Percentiles rank a stretch among this genome's conserved stretches.
These are phyloP conservation scores for Calophaca sinica DNA, from an alignment of 306 rosid genomes.

Conservation along the genomic window DNA sequence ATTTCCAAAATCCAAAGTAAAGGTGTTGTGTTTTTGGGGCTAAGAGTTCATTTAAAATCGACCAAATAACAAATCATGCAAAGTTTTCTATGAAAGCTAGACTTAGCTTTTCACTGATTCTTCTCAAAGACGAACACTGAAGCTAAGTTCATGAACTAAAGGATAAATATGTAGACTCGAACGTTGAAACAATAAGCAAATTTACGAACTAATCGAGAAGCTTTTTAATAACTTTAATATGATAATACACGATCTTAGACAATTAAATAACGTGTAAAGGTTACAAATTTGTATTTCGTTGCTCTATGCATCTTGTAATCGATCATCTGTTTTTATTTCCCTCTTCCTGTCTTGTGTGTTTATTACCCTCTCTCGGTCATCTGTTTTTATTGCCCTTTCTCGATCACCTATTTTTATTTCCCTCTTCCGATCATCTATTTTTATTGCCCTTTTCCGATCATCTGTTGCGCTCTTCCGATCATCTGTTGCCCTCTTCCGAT, in stretches of 20 bases:
- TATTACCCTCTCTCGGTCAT: background rate
- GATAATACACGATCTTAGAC: conserved; percentile 1
- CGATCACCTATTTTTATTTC: background rate
- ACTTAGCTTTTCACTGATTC: background rate
- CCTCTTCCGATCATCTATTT: background rate
- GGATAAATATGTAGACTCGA: background rate
- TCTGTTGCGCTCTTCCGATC: no score
- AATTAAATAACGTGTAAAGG: background rate
- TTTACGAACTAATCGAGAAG: background rate
- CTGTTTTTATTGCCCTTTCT: no score
- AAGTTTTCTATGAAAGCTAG: no score
- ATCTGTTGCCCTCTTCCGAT: conserved; percentile 49
- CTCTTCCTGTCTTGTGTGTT: no score
- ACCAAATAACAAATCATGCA: no score
- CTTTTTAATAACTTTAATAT: background rate
- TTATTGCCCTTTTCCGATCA: no score
- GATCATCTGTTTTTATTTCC: no score
- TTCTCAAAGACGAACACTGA: background rate
- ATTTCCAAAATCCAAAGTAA: no score
- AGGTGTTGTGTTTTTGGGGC: no score
- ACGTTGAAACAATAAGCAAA: background rate
- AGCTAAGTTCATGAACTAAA: no score
- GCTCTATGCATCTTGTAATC: background rate
- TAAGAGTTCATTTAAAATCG: no score
- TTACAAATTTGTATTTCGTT: conserved; percentile 3